phyloP scores from a whole-genome alignment of 2,329 filamentous ascomycete species.

The Penicillium sp. region DNA sequence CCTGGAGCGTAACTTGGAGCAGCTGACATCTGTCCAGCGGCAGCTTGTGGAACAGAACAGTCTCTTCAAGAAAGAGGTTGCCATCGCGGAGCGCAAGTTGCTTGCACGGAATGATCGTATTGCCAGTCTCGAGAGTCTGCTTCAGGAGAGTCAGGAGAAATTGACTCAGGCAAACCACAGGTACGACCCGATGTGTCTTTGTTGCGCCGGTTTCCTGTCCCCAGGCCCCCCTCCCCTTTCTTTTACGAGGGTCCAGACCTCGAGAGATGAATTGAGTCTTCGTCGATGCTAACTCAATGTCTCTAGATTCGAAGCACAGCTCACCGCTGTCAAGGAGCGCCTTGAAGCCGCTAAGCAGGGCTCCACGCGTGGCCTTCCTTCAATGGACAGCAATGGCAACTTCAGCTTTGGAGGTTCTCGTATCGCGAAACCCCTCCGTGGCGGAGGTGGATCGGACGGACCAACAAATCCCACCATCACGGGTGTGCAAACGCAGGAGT shows the following conservation, averaged over 20 bases:
- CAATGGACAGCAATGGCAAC: conserved; percentile 57
- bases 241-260: neutral
- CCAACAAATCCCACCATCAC: conserved; percentile 30
- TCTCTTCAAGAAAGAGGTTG: conserved; percentile 96
- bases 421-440: conserved; percentile 61
- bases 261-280: too few relatives aligned
- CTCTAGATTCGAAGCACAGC: conserved; percentile 87
- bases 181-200: conserved; percentile 50
- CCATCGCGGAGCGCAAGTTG: conserved; percentile 94
- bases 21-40: conserved; percentile 92
- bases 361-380: conserved; percentile 75
- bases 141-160: conserved; percentile 98
- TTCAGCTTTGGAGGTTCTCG: conserved; percentile 63
- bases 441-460: conserved; percentile 38
- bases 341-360: conserved; percentile 91
- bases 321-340: conserved; percentile 94
- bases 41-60: conserved; percentile 98
- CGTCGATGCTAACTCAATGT: conserved; percentile 8
- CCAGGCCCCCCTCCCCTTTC: neutral
- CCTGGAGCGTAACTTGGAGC: conserved; percentile 94
- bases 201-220: neutral
- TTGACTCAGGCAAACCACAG: conserved; percentile 94
- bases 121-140: conserved; percentile 79
- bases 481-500: conserved; percentile 62
- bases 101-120: conserved; percentile 97